phyloP scores from a whole-genome alignment of 148 eudicot genomes.

The Euryodendron excelsum region DNA sequence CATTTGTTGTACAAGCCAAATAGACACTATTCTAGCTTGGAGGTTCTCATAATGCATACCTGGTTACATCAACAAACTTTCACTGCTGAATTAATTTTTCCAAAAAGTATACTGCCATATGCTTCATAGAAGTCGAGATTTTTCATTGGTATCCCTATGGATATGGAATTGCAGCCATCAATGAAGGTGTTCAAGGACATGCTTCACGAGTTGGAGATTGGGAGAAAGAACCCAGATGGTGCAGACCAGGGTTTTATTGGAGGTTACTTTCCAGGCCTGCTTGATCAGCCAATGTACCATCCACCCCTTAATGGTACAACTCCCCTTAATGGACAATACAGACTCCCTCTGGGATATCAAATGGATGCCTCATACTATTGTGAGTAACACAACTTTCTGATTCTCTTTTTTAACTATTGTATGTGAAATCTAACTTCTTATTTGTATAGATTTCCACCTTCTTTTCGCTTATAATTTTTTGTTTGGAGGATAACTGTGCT shows the following conservation, averaged over 20 bases:
- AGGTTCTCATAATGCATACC: neutral
- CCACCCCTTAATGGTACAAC: slow-evolving; percentile 65
- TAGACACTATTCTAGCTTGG: neutral
- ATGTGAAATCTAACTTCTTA: neutral
- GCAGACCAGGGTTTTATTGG: slow-evolving; percentile 95
- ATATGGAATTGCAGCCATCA: slow-evolving; percentile 65
- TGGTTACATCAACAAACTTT: neutral
- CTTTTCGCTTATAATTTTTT: neutral
- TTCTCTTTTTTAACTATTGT: neutral
- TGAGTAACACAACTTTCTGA: slow-evolving; percentile 32
- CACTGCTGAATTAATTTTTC: neutral
- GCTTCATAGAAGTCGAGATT: neutral
- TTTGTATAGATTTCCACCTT: no score
- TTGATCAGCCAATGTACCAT: slow-evolving; percentile 78
- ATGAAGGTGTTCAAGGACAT: slow-evolving; percentile 63
- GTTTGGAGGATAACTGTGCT: neutral
- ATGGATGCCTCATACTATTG: slow-evolving; percentile 98
- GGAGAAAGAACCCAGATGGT: slow-evolving; percentile 65
- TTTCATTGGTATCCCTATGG: neutral
- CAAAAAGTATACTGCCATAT: neutral
- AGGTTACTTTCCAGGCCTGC: slow-evolving; percentile 78
- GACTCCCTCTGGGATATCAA: slow-evolving; percentile 96
- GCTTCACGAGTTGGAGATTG: slow-evolving; percentile 59
- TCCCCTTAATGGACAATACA: slow-evolving; percentile 64
- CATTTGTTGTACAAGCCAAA: neutral